Evolutionary conservation across 495 filamentous ascomycete genomes (phyloP).

Genomic region (Podospora sp.): DNA sequence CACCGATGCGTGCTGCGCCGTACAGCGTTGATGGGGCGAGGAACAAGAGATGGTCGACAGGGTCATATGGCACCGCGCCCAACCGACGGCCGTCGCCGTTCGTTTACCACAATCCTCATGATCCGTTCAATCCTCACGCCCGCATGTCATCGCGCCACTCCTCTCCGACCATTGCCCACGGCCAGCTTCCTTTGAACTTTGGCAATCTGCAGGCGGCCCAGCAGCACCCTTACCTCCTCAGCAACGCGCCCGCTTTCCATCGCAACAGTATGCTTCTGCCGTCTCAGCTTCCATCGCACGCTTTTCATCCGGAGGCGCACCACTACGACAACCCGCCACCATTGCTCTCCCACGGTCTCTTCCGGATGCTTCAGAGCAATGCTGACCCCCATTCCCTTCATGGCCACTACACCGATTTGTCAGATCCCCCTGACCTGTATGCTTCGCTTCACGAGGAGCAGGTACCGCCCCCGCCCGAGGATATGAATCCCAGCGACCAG

Average conservation of each 20-base stretch:
- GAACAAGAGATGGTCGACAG: conserved; percentile 74
- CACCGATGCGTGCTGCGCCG: conserved; percentile 62
- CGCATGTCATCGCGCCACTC: conserved; percentile 54
- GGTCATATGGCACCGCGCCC: conserved; percentile 58
- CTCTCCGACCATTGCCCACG: conserved; percentile 57
- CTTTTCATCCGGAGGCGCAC: conserved; percentile 48
- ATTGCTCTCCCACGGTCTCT: conserved; percentile 63
- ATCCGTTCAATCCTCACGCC: conserved; percentile 48
- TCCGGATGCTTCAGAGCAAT: conserved; percentile 70
- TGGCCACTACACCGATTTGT: conserved; percentile 64
- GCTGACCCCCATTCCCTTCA: conserved; percentile 63
- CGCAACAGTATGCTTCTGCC: conserved; percentile 52
- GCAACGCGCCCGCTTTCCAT: conserved; percentile 46
- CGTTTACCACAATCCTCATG: conserved; percentile 54
- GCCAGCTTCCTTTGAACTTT: conserved; percentile 54
- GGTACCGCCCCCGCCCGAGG: conserved; percentile 67
- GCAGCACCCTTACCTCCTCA: conserved; percentile 55
- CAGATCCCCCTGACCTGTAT: conserved; percentile 73
- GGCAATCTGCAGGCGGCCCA: conserved; percentile 57
- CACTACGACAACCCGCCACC: conserved; percentile 57
- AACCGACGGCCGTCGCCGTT: conserved; percentile 59
- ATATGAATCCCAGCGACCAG: conserved; percentile 73
- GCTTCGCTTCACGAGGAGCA: conserved; percentile 69
- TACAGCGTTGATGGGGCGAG: conserved; percentile 62
- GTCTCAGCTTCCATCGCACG: conserved; percentile 51